These are phyloP conservation scores for Polygonum maritimum DNA, from an alignment of 148 eudicot species.

Conservation along the genomic window DNA sequence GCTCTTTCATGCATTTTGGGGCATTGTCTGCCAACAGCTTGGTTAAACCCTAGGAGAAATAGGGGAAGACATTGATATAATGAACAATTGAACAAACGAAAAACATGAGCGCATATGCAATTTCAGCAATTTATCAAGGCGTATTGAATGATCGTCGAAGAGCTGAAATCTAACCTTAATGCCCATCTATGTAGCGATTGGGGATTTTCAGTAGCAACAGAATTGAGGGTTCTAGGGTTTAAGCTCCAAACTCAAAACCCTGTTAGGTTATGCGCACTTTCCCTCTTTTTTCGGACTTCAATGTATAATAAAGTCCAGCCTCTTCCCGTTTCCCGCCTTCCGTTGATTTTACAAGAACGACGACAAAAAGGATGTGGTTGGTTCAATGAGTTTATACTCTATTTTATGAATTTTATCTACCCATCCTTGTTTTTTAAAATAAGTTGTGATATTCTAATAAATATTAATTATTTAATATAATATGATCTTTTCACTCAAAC, in stretches of 20 bases:
- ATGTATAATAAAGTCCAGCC: too few species aligned
- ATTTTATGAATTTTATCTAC: too few species aligned
- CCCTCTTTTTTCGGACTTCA: not conserved
- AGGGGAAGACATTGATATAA: not conserved
- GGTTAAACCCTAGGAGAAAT: constrained; percentile 75
- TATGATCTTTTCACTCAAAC: too few species aligned
- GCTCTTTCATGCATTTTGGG: constrained; percentile 88
- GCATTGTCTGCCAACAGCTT: constrained; percentile 96
- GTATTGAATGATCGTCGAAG: not conserved
- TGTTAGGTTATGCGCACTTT: too few species aligned
- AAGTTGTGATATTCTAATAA: too few species aligned
- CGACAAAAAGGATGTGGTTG: too few species aligned
- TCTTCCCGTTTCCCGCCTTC: not conserved
- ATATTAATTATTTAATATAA: too few species aligned
- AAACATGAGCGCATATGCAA: not conserved
- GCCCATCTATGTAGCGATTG: constrained; percentile 1
- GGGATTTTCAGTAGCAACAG: not conserved
- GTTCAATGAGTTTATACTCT: too few species aligned
- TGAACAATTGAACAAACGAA: not conserved
- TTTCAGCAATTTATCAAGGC: not conserved
- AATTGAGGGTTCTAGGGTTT: not conserved
- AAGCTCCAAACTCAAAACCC: not conserved
- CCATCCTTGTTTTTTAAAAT: too few species aligned
- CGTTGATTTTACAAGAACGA: too few species aligned
- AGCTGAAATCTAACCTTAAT: constrained; percentile 6